Base-by-base conservation (phyloP, 2,329 filamentous ascomycete genomes). In the Neofusicoccum sp. region DNA sequence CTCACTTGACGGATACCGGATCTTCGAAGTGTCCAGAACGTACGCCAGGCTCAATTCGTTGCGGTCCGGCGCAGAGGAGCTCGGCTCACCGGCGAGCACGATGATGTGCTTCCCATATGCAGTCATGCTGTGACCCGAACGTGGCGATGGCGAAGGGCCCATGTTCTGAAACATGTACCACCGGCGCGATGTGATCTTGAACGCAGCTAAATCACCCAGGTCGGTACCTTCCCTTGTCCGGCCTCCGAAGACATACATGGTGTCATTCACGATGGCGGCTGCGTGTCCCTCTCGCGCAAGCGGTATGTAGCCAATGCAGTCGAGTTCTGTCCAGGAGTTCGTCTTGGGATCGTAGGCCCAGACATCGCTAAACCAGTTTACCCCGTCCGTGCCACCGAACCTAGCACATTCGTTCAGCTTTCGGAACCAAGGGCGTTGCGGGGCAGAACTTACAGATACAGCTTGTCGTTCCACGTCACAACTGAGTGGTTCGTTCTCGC, bases 111-210 rank as follows among this genome's bases (percentile, higher is more conserved):
- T 97, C 31, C 91, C 91, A 64, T 93, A 91, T 2, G 92, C 88
- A 2, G 95, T 98, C 95, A 99, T 98, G 74, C 92, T 97, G 74
- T 99, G 95, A 1, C 95, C 95, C 14, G 93, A 98, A 63, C 95
- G 85, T 33, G 95, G 88, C 3, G 93, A 97, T 0, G 95, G 95
- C 1, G 93, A 96, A 3, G 93, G 93, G 0, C 95, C 95, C 95
- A 99, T 99, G 71, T 99, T 99, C 71, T 99, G 95, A 76, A 99
- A 99, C 36, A 95, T 99, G 74, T 98, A 99, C 95, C 95, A 99
- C 62, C 95, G 86, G 65, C 91, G 87, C 9, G 92, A 92, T 0
- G 89, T 86, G 67, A 90, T 90, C 53, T 87, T 83, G 75, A 91
- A 91, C 8, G 95, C 95, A 2, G 95, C 93, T 44, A 99, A 82